A percentile compares a stretch with the other conserved stretches of the same genome.
Conservation (phyloP, 306 rosid species). For the Senna siamea region DNA sequence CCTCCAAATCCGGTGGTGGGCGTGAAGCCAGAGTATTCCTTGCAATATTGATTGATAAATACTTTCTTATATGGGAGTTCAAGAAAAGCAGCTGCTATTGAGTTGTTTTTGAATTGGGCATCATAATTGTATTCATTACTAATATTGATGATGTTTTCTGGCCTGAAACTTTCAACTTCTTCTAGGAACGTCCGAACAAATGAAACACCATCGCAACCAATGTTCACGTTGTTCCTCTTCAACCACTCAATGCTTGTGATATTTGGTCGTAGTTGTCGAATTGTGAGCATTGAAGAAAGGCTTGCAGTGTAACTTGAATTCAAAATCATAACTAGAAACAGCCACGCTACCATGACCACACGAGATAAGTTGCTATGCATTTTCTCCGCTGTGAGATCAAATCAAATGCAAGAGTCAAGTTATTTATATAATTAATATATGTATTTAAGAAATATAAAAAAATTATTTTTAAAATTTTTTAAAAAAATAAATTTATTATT, state of each 20-base stretch:
- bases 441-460: too few species aligned
- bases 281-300: slow-evolving; percentile 73
- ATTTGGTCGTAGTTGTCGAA: slow-evolving; percentile 46
- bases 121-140: slow-evolving; percentile 32
- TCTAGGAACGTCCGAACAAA: slow-evolving; percentile 53
- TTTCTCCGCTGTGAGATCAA: slow-evolving; percentile 54
- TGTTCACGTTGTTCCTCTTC: slow-evolving; percentile 42
- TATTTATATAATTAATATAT: too few species aligned
- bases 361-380: slow-evolving; percentile 53
- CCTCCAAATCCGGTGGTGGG: slow-evolving; percentile 68
- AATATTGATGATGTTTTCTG: slow-evolving; percentile 36
- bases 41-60: slow-evolving; percentile 55
- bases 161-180: slow-evolving; percentile 42
- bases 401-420: slow-evolving; percentile 2
- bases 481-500: too few species aligned
- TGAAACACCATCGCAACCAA: slow-evolving; percentile 66
- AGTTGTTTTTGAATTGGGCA: slow-evolving; percentile 28
- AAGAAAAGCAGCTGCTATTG: slow-evolving; percentile 68
- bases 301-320: slow-evolving; percentile 76
- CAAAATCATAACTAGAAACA: slow-evolving; percentile 59
- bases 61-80: slow-evolving; percentile 69
- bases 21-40: slow-evolving; percentile 42
- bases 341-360: slow-evolving; percentile 60
- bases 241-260: slow-evolving; percentile 48
- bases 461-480: too few species aligned